Evolutionary conservation across 2,329 filamentous ascomycete species (phyloP).

Genomic region (Botryosphaeria agaves): DNA sequence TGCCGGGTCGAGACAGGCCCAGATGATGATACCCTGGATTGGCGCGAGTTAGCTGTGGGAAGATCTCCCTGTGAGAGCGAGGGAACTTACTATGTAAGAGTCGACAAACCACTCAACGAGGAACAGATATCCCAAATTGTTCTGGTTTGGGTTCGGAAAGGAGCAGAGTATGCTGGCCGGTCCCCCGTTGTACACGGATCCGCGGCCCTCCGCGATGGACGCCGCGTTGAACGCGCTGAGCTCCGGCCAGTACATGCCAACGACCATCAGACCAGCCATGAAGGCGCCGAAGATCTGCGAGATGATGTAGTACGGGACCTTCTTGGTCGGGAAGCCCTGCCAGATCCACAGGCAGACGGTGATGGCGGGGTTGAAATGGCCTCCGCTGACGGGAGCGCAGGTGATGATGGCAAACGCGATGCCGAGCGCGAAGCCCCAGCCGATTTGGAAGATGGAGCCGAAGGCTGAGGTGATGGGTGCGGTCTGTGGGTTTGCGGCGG

Average conservation of each 20-base stretch:
- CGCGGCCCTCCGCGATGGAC: conserved; percentile 19
- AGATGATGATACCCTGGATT: conserved; percentile 35
- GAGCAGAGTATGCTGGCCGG: conserved; percentile 38
- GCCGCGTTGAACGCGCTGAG: conserved; percentile 23
- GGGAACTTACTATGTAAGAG: conserved; percentile 29
- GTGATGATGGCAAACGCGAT: conserved; percentile 43
- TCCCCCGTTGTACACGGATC: conserved; percentile 27
- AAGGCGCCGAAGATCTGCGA: conserved; percentile 40
- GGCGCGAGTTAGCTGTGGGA: too few relatives aligned
- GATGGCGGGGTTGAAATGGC: conserved; percentile 35
- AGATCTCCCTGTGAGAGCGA: not conserved
- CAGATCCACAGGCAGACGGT: conserved; percentile 26
- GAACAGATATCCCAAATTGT: conserved; percentile 38
- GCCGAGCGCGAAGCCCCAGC: conserved; percentile 37
- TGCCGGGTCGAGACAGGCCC: conserved; percentile 38
- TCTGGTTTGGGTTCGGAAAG: conserved; percentile 33
- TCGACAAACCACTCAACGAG: conserved; percentile 42
- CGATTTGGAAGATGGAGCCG: conserved; percentile 38
- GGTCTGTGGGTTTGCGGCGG: conserved; percentile 21
- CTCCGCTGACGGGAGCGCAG: conserved; percentile 35
- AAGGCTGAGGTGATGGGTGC: too few relatives aligned
- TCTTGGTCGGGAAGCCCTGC: conserved; percentile 42
- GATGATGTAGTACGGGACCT: conserved; percentile 39
- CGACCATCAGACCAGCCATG: conserved; percentile 35
- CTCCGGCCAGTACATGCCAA: conserved; percentile 39